phyloP scores from a whole-genome alignment of 768 basidiomycete species.

The Mycena olivaceomarginata region DNA sequence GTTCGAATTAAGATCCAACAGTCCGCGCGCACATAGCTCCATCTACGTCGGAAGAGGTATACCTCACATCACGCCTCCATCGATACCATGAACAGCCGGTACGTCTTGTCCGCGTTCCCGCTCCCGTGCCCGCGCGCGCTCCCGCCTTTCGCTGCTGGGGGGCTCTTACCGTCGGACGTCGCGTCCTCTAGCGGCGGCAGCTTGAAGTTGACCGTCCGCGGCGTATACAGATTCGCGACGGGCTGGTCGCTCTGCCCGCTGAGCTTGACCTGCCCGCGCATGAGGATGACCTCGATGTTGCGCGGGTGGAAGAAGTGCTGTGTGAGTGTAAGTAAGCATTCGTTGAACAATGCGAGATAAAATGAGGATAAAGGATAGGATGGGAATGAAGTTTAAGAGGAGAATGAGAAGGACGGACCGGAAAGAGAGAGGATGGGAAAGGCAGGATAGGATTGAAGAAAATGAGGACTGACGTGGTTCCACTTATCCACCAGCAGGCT shows the following conservation, averaged over 20 bases:
- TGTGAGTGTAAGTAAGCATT: neutral
- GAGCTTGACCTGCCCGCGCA: slow-evolving; percentile 51
- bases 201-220: slow-evolving; percentile 42
- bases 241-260: slow-evolving; percentile 47
- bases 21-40: too few relatives aligned
- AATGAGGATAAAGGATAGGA: neutral
- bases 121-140: neutral
- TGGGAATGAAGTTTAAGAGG: neutral
- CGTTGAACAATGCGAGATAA: neutral
- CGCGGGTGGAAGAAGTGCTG: slow-evolving; percentile 72
- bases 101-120: slow-evolving; percentile 27
- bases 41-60: too few relatives aligned
- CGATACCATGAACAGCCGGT: slow-evolving; percentile 40
- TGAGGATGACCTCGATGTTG: slow-evolving; percentile 63
- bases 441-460: too few relatives aligned
- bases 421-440: neutral
- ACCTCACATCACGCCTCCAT: slow-evolving; percentile 19
- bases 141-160: neutral
- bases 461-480: slow-evolving; percentile 65
- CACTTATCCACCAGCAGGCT: slow-evolving; percentile 66
- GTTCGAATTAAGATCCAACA: too few relatives aligned
- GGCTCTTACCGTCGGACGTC: neutral
- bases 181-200: slow-evolving; percentile 9
- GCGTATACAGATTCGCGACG: slow-evolving; percentile 38
- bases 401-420: too few relatives aligned